These are phyloP conservation scores for Leucosporidium yakuticum DNA, from an alignment of 768 basidiomycete genomes.

Conservation along the genomic window DNA sequence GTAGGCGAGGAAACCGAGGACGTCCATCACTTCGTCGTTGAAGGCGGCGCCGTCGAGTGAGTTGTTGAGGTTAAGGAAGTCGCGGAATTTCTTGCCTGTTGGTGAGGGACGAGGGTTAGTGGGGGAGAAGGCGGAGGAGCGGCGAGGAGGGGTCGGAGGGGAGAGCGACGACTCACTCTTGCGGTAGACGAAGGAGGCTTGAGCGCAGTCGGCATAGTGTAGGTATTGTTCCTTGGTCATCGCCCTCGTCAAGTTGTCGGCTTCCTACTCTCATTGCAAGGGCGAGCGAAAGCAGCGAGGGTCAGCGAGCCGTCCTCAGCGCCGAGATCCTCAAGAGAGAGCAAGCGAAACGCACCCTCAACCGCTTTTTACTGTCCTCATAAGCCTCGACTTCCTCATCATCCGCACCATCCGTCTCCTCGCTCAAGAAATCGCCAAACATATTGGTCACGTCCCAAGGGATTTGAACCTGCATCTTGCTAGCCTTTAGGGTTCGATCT, in stretches of 20 bases:
- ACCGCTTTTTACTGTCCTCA: conserved; percentile 81
- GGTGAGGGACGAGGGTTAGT: conserved; percentile 1
- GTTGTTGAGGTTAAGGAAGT: conserved; percentile 81
- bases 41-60: conserved; percentile 55
- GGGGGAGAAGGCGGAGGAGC: not conserved
- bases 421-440: conserved; percentile 71
- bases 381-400: conserved; percentile 94
- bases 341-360: conserved; percentile 53
- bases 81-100: conserved; percentile 84
- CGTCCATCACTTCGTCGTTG: conserved; percentile 90
- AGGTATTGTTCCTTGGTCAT: conserved; percentile 98
- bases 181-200: conserved; percentile 92
- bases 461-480: conserved; percentile 88
- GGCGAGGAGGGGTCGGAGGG: not conserved
- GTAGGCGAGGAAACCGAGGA: conserved; percentile 93
- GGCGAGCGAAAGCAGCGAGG: not conserved
- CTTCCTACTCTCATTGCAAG: conserved; percentile 55
- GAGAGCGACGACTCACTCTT: conserved; percentile 58
- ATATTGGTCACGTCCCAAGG: conserved; percentile 93
- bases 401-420: conserved; percentile 90
- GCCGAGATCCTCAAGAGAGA: not conserved
- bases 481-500: conserved; percentile 57
- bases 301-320: not conserved
- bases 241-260: conserved; percentile 85
- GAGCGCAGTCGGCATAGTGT: conserved; percentile 92